A percentile compares a stretch with the other conserved stretches of the same genome.
These are phyloP conservation scores for Komagataella kurtzmanii DNA, from an alignment of 805 yeast species.

Conservation along the genomic window DNA sequence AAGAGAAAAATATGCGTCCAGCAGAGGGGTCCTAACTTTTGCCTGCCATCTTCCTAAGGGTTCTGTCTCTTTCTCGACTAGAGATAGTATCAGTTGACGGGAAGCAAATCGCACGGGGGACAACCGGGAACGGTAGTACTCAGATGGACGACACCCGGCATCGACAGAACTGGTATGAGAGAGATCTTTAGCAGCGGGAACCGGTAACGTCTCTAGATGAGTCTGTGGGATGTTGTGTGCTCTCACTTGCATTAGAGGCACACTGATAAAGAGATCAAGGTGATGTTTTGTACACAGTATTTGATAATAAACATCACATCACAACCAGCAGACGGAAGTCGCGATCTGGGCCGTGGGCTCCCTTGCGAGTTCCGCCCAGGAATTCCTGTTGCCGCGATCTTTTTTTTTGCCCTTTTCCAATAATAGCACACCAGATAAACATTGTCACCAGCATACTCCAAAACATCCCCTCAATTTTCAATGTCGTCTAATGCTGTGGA, in stretches of 20 bases:
- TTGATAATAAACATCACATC: not conserved
- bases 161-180: slow-evolving; percentile 25
- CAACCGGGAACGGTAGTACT: slow-evolving; percentile 50
- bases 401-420: not conserved
- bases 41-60: slow-evolving; percentile 44
- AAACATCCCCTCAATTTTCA: not conserved
- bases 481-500: not conserved
- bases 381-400: not conserved
- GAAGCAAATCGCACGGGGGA: slow-evolving; percentile 38
- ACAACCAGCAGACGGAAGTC: not conserved
- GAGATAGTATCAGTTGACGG: slow-evolving; percentile 39
- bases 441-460: not conserved
- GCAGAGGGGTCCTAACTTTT: slow-evolving; percentile 26
- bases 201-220: not conserved
- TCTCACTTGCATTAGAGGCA: not conserved
- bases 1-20: slow-evolving; percentile 73
- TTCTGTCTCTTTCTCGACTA: slow-evolving; percentile 53
- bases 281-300: not conserved
- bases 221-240: not conserved
- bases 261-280: not conserved
- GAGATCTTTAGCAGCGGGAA: slow-evolving; percentile 3
- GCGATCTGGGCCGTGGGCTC: not conserved
- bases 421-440: not conserved
- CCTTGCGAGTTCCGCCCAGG: not conserved
- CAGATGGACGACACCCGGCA: slow-evolving; percentile 61